Evolutionary conservation across 2,329 filamentous ascomycete species (phyloP), one percentile per base, ranked within the genome.

Genomic region (Berkeleyomyces basicola): DNA sequence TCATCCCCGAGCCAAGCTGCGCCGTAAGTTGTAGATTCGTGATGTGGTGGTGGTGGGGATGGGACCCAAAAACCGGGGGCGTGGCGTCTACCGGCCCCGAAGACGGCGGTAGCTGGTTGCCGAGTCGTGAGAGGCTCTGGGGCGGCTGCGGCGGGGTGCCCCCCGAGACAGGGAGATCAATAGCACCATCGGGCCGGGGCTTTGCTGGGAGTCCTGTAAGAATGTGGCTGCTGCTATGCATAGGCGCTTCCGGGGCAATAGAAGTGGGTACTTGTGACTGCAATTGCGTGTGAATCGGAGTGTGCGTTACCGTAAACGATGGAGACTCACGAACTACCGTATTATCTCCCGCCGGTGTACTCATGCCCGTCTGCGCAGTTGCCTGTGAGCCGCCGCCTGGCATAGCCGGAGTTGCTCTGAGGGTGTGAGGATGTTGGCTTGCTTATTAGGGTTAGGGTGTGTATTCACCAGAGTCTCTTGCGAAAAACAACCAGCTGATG

Each of bases 111-210:
- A 53, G 49, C 11, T 76, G 79, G 65, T 81, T 78, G 58, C 79
- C 80, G 49, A 83, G 71, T 68, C 82, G 81, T 7, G 81, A 80
- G 11, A 80, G 80, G 46, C 83, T 72, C 69, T 44, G 42, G 2
- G 49, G 49, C 33, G 49, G 11, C 5, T 33, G 49, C n/a, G 49
- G 33, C 49, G 49, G 37, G 11, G 37, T 53, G 31, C 36, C 9
- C n/a, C 9, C 42, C 10, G 42, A 11, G 10, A 14, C 31, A 14
- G 49, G 16, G 31, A 53, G 23, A 23, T 23, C 23, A 23, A 23
- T 23, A 23, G 23, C 23, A 23, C 23, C 23, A 23, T 23, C 23
- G 23, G 23, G 23, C 23, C 23, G 23, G 23, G 23, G 23, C 23
- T 23, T 23, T 23, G 23, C 23, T 23, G 23, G 23, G 23, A 23